A percentile compares a stretch with the other conserved stretches of the same genome.
Evolutionary conservation across 2,329 filamentous ascomycete genomes (phyloP).

Genomic region (Colletotrichum sp.): DNA sequence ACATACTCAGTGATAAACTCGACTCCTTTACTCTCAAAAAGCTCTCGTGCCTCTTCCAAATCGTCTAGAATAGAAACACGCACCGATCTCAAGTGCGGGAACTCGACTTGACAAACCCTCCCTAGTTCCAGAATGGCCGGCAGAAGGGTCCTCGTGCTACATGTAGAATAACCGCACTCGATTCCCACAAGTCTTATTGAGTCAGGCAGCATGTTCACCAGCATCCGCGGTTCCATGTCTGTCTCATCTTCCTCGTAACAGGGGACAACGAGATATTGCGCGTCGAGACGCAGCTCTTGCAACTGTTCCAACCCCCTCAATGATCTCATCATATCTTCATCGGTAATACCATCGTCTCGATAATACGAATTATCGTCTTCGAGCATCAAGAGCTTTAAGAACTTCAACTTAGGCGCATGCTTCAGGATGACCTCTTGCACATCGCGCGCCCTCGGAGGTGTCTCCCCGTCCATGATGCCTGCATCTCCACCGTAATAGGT

Average conservation of each 20-base stretch:
- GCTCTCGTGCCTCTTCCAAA: not conserved
- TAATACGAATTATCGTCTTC: not conserved
- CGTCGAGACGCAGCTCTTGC: not conserved
- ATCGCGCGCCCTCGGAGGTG: not conserved
- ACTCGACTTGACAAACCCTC: not conserved
- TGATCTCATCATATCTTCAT: not conserved
- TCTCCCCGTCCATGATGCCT: not conserved
- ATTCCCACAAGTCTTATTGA: not conserved
- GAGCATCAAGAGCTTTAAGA: not conserved
- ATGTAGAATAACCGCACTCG: not conserved
- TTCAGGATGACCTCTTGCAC: not conserved
- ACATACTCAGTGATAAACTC: not conserved
- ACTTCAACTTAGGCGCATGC: not conserved
- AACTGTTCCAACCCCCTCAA: not conserved
- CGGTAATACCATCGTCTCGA: not conserved
- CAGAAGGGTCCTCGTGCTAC: not conserved
- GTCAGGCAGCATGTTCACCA: not conserved
- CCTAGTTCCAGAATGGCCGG: not conserved
- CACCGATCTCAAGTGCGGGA: not conserved
- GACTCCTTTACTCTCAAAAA: not conserved
- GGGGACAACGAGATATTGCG: not conserved
- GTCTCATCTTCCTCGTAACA: not conserved
- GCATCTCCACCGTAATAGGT: not conserved
- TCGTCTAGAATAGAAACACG: not conserved
- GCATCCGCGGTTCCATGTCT: not conserved